These are phyloP conservation scores for Plasmodium coatneyi DNA, from an alignment of 169 alveolate genomes.

Conservation along the genomic window DNA sequence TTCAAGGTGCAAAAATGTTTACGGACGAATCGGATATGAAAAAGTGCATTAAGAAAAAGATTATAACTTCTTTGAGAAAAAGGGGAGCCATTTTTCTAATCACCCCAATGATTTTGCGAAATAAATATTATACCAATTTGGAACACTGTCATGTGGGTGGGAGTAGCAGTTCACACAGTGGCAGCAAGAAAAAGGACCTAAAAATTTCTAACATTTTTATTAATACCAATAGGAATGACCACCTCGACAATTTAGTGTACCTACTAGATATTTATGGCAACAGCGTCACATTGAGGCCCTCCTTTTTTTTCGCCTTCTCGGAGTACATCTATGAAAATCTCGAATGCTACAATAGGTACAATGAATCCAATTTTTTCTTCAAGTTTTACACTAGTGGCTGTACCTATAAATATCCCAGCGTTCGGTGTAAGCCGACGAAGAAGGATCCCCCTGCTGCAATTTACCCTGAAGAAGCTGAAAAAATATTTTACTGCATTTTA, in stretches of 20 bases:
- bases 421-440: constrained; percentile 13
- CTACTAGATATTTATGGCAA: constrained; percentile 68
- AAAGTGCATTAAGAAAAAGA: constrained; percentile 42
- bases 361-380: constrained; percentile 24
- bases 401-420: constrained; percentile 51
- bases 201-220: constrained; percentile 39
- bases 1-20: constrained; percentile 55
- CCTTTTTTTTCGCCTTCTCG: constrained; percentile 55
- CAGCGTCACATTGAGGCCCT: constrained; percentile 27
- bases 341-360: constrained; percentile 35
- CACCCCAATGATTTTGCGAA: constrained; percentile 61
- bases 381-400: constrained; percentile 64
- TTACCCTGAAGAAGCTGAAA: constrained; percentile 66
- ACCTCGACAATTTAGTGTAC: constrained; percentile 23
- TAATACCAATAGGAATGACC: constrained; percentile 29
- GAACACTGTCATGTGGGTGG: constrained; percentile 68
- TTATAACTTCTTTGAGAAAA: constrained; percentile 15
- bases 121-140: constrained; percentile 76
- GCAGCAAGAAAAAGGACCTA: constrained; percentile 40
- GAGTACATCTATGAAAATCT: constrained; percentile 63
- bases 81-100: constrained; percentile 75
- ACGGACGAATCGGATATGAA: constrained; percentile 43
- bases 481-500: constrained; percentile 62
- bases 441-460: constrained; percentile 13
- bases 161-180: not conserved